phyloP scores from a whole-genome alignment of 495 filamentous ascomycete species.

The Penicillium coffeae region DNA sequence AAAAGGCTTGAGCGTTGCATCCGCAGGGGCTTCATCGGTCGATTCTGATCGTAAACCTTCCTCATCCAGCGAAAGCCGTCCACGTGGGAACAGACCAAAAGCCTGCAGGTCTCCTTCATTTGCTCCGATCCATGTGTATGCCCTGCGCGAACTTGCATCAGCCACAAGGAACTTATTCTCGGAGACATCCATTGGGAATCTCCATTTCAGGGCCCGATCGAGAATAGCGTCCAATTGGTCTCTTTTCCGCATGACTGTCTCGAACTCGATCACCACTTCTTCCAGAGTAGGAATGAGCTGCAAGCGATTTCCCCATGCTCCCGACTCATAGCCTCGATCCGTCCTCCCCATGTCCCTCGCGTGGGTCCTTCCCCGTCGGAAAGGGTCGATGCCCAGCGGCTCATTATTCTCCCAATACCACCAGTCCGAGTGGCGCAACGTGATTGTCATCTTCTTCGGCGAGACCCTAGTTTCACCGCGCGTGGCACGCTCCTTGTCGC shows the following conservation, averaged over 20 bases:
- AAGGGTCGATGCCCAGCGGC: slow-evolving; percentile 12
- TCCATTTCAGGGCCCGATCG: slow-evolving; percentile 8
- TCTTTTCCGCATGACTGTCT: slow-evolving; percentile 12
- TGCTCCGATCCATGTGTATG: slow-evolving; percentile 12
- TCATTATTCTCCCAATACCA: slow-evolving; percentile 14
- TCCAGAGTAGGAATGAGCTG: slow-evolving; percentile 1
- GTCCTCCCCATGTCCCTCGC: slow-evolving; percentile 4
- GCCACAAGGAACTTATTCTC: slow-evolving; percentile 3
- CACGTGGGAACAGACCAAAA: too few species aligned
- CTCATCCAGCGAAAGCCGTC: too few species aligned
- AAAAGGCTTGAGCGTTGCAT: slow-evolving; percentile 1
- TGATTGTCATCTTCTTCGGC: slow-evolving; percentile 13
- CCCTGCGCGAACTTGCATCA: background rate
- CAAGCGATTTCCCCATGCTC: slow-evolving; percentile 3
- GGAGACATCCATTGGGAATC: slow-evolving; percentile 6
- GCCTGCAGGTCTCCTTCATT: slow-evolving; percentile 9
- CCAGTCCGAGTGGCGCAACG: slow-evolving; percentile 15
- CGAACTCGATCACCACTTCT: slow-evolving; percentile 15
- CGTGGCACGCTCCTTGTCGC: background rate
- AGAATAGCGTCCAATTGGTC: slow-evolving; percentile 11
- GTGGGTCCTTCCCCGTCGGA: slow-evolving; percentile 7
- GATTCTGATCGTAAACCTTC: too few species aligned
- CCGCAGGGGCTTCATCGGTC: background rate
- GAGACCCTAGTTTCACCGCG: slow-evolving; percentile 6
- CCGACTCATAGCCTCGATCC: background rate